Evolutionary conservation across 164 flowering plant genomes (phyloP), one percentile per base, ranked within the genome.

Genomic region (Hamamelis virginiana): DNA sequence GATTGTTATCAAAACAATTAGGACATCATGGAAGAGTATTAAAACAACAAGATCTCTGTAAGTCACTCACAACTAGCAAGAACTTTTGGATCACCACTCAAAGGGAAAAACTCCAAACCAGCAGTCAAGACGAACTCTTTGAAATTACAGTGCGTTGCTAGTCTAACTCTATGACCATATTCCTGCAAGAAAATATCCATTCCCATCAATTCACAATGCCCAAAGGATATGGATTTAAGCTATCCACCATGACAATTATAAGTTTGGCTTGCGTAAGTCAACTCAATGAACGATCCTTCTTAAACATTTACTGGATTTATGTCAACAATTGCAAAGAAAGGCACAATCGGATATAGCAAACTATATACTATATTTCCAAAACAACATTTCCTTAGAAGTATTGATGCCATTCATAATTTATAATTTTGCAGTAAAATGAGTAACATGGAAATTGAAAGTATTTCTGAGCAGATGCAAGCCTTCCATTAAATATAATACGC

Each of bases 51-150:
- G 6, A 33, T 33, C 41, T 33, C 9, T 69, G 72, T 18, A 47
- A 60, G 28, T 33, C 43, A 83, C 86, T 81, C 58, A 85, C 89
- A 85, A 27, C 78, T 85, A 71, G 89, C 89, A 72, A 85, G 85
- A 72, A 85, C 78, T 77, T 77, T 81, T 15, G 89, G 85, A 70
- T 85, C 89, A 27, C 89, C 89, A 47, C 89, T 85, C 50, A 85
- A 78, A 38, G 87, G 84, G 65, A 72, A 85, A 65, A 85, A 85
- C 64, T 85, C 89, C 77, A 85, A 53, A 9, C 89, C 87, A 51
- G 87, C 72, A 56, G 80, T 41, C 72, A 74, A 55, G 21, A 85
- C 89, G 62, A 85, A 85, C 53, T 83, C 86, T 68, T 73, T 78
- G 68, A 85, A 85, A 74, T 81, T 85, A 14, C 80, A 64, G 59